Conservation (phyloP, 2,329 filamentous ascomycete species). For the Neofusicoccum parvum region DNA sequence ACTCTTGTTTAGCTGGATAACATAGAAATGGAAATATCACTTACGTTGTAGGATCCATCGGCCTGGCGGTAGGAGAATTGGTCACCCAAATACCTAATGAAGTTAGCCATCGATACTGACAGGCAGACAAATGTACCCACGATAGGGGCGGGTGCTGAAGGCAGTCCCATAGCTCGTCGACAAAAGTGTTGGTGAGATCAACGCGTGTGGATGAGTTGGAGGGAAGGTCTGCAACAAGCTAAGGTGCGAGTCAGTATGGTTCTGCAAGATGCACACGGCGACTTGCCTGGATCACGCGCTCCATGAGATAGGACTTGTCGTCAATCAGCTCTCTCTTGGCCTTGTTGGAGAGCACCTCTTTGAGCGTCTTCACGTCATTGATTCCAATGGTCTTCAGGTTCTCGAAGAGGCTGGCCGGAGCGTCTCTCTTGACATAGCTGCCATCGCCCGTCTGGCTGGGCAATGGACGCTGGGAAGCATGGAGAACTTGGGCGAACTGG, state of each 20-base stretch:
- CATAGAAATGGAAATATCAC: not conserved
- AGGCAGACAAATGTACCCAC: not conserved
- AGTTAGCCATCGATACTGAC: not conserved
- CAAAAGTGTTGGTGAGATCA: conserved; percentile 26
- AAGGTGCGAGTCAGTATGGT: not conserved
- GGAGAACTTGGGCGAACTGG: conserved; percentile 25
- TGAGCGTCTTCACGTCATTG: conserved; percentile 43
- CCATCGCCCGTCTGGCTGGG: conserved; percentile 29
- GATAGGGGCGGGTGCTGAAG: conserved; percentile 27
- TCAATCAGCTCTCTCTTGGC: conserved; percentile 66
- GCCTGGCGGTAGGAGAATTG: conserved; percentile 42
- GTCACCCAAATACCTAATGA: conserved; percentile 40
- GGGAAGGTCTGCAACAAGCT: conserved; percentile 20
- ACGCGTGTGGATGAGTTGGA: conserved; percentile 22
- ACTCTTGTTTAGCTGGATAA: conserved; percentile 43
- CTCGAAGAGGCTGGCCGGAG: conserved; percentile 52
- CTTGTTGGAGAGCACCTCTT: conserved; percentile 65
- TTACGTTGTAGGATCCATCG: conserved; percentile 44
- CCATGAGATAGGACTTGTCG: conserved; percentile 79
- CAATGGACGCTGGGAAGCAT: conserved; percentile 25
- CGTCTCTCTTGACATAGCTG: conserved; percentile 42
- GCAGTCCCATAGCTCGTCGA: conserved; percentile 25
- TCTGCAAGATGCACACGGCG: not conserved
- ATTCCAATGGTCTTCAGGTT: conserved; percentile 61
- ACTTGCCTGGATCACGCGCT: conserved; percentile 63